Evolutionary conservation across 768 basidiomycete species (phyloP), one percentile per base, ranked within the genome.

Genomic region (Albatrellus ellisii): DNA sequence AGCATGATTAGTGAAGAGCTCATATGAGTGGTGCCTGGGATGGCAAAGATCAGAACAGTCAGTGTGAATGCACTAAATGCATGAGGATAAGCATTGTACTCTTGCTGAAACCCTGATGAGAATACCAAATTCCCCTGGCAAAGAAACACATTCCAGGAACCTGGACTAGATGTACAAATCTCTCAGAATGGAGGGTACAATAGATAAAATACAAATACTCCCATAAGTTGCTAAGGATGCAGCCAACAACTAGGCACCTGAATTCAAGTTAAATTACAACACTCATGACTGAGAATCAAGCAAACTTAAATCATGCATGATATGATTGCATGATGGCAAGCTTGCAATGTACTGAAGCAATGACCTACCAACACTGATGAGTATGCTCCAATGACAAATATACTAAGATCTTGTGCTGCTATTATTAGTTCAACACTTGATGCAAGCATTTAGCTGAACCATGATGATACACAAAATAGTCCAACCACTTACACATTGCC

Each of bases 11-110:
- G n/a, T n/a, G n/a, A n/a, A n/a, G n/a, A n/a, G n/a, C n/a, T 84
- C 31, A 83, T 54, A 54, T 86, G 82, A 6, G 76, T 72, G 1
- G 84, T 63, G 35, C 68, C 70, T 70, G 41, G n/a, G n/a, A n/a
- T n/a, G n/a, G n/a, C n/a, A n/a, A n/a, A n/a, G n/a, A n/a, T n/a
- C n/a, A n/a, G n/a, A 24, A 42, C 32, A 28, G 8, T 25, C 11
- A 6, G 4, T 4, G 1, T 25, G 24, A 15, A 25, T 22, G 35
- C 24, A 17, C 26, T 27, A 14, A 20, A 20, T 24, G 35, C 26
- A 21, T 39, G 20, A n/a, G n/a, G n/a, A n/a, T n/a, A 33, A n/a
- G 27, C 45, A 32, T 64, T 80, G 54, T 48, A 84, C 84, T n/a
- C n/a, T n/a, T n/a, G n/a, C n/a, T n/a, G n/a, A n/a, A n/a, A n/a